Evolutionary conservation across 2,329 filamentous ascomycete species (phyloP), one percentile per base, ranked within the genome.

Genomic region (Aquanectria penicillioides): DNA sequence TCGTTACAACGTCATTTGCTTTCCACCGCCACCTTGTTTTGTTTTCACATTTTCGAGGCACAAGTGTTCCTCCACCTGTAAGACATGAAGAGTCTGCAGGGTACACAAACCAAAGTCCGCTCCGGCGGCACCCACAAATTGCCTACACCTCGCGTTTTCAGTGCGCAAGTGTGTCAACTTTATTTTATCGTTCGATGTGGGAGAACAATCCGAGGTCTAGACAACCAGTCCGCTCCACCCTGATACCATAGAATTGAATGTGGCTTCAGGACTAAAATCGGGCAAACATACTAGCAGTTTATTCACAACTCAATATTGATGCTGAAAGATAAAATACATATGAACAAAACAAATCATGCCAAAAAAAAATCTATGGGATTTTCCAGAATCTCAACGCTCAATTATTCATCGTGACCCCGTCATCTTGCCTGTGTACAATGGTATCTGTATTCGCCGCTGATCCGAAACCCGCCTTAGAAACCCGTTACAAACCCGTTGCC

Each of bases 141-240:
- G 83, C 84, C 84, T 86, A 81, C 85, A 85, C 83, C 80, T 83
- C 75, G 79, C 82, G 80, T 80, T 76, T 77, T 80, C 80, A 76
- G 79, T 87, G 81, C 83, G 80, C 82, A 78, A 75, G 80, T 76
- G 79, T 83, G 84, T 86, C 78, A 86, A 84, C 81, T 84, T 83
- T 72, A 60, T 76, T 74, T 78, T 80, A 70, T 80, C 78, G 77
- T 80, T 86, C 83, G 83, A 74, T 17, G 84, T 87, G 85, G 85
- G 82, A 87, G 83, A 87, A 80, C 69, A 82, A 86, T 71, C 77
- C 74, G 81, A 75, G 85, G 85, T 83, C 85, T 87, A 87, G 85
- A 88, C 85, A 87, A 83, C 85, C 85, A 73, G 84, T 86, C 84
- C 82, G 78, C 81, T 88, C 85, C 85, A 87, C 85, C 85, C 85